These are phyloP conservation scores for Lineolata rhizophorae DNA, from an alignment of 495 filamentous ascomycete genomes.

Conservation along the genomic window DNA sequence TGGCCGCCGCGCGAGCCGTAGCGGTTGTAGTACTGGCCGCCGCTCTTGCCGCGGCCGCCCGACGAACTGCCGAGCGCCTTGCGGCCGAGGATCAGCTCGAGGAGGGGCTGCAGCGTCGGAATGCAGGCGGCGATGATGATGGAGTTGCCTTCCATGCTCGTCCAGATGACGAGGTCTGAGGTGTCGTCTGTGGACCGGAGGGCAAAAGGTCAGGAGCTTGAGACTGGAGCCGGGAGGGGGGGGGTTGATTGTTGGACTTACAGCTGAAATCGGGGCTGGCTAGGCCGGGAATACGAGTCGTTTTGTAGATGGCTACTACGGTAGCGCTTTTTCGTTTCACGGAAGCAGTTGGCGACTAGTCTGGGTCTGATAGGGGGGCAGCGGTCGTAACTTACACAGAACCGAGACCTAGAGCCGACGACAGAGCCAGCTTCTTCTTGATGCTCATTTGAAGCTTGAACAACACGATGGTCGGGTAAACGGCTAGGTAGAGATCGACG, in stretches of 20 bases:
- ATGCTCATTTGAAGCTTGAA: constrained; percentile 21
- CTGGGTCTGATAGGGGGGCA: constrained; percentile 19
- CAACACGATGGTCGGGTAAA: constrained; percentile 16
- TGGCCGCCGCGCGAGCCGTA: constrained; percentile 1
- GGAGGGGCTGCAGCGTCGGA: constrained; percentile 21
- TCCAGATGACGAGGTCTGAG: constrained; percentile 18
- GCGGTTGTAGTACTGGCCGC: constrained; percentile 1
- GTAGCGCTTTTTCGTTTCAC: no score
- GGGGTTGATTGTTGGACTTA: neutral
- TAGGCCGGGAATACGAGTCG: constrained; percentile 18
- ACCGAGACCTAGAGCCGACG: constrained; percentile 18
- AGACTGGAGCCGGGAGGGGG: no score
- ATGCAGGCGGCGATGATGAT: constrained; percentile 24
- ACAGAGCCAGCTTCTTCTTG: constrained; percentile 19
- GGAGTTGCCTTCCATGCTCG: constrained; percentile 22
- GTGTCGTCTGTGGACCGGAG: no score
- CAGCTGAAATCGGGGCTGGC: constrained; percentile 12
- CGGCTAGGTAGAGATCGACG: constrained; percentile 18
- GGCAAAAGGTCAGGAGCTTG: no score
- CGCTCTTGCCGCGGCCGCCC: no score
- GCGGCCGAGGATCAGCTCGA: constrained; percentile 19
- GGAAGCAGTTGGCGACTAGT: no score
- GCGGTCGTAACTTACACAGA: constrained; percentile 18
- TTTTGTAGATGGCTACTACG: no score
- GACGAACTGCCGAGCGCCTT: constrained; percentile 3